Evolutionary conservation across 192 early-diverging fungal species (phyloP).

Genomic region (Mortierella antarctica): DNA sequence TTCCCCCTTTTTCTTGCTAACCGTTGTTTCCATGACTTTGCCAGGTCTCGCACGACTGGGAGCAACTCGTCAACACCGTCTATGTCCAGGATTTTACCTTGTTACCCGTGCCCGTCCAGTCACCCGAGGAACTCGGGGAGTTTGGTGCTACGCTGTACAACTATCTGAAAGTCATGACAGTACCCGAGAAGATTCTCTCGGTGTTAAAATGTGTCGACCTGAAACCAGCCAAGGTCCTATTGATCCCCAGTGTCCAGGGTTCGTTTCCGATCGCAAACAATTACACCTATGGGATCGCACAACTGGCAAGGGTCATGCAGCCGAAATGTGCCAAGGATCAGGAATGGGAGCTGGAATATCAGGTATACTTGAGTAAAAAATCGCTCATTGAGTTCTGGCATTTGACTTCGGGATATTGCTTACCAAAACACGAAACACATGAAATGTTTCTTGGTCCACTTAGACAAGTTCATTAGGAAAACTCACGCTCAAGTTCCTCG

Average conservation of each 20-base stretch:
- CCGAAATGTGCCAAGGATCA: slow-evolving; percentile 15
- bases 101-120: not conserved
- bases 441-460: not conserved
- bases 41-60: slow-evolving; percentile 65
- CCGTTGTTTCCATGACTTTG: not conserved
- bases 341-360: slow-evolving; percentile 52
- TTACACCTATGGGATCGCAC: slow-evolving; percentile 60
- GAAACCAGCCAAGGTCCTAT: slow-evolving; percentile 60
- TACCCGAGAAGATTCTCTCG: slow-evolving; percentile 58
- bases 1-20: slow-evolving; percentile 1
- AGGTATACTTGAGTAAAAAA: slow-evolving; percentile 29
- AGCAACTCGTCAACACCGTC: slow-evolving; percentile 67
- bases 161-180: slow-evolving; percentile 60
- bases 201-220: slow-evolving; percentile 60
- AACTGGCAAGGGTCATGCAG: slow-evolving; percentile 54
- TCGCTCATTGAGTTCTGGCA: no score
- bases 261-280: slow-evolving; percentile 37
- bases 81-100: slow-evolving; percentile 73
- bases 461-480: slow-evolving; percentile 63
- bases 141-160: slow-evolving; percentile 61
- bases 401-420: no score
- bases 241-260: slow-evolving; percentile 67
- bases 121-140: slow-evolving; percentile 17
- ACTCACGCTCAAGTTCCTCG: slow-evolving; percentile 44
- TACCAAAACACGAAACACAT: no score